These are phyloP conservation scores for Emmonsiellopsis sp. DNA, from an alignment of 2,329 filamentous ascomycete species.

Conservation along the genomic window DNA sequence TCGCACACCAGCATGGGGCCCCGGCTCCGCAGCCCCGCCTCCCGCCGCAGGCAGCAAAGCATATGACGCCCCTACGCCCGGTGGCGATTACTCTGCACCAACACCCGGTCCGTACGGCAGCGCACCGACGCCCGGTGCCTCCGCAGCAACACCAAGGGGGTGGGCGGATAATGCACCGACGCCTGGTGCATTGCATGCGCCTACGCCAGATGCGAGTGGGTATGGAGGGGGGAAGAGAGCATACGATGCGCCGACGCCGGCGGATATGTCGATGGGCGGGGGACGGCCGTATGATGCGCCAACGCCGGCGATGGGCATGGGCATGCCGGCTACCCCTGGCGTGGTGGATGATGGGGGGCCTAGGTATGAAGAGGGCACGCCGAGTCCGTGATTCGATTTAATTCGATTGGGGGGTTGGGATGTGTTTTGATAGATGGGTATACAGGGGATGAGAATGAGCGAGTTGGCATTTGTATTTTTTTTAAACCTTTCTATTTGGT, in stretches of 20 bases:
- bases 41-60: slow-evolving; percentile 25
- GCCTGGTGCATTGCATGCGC: slow-evolving; percentile 37
- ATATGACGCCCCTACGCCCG: slow-evolving; percentile 69
- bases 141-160: slow-evolving; percentile 43
- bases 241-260: slow-evolving; percentile 32
- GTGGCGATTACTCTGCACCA: slow-evolving; percentile 54
- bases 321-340: slow-evolving; percentile 28
- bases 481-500: not conserved
- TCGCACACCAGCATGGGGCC: slow-evolving; percentile 37
- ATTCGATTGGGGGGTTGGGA: not conserved
- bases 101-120: slow-evolving; percentile 48
- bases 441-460: no score
- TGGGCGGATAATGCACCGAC: slow-evolving; percentile 38
- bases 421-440: no score
- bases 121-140: slow-evolving; percentile 61
- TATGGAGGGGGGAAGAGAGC: slow-evolving; percentile 14
- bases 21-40: slow-evolving; percentile 19
- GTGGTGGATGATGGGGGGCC: slow-evolving; percentile 32
- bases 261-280: slow-evolving; percentile 12
- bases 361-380: slow-evolving; percentile 34
- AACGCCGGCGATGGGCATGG: slow-evolving; percentile 34
- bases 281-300: slow-evolving; percentile 37
- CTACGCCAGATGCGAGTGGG: slow-evolving; percentile 27
- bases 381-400: slow-evolving; percentile 24
- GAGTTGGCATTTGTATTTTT: not conserved